These are phyloP conservation scores for Blastomyces percursus DNA, from an alignment of 2,329 filamentous ascomycete genomes.

Conservation along the genomic window DNA sequence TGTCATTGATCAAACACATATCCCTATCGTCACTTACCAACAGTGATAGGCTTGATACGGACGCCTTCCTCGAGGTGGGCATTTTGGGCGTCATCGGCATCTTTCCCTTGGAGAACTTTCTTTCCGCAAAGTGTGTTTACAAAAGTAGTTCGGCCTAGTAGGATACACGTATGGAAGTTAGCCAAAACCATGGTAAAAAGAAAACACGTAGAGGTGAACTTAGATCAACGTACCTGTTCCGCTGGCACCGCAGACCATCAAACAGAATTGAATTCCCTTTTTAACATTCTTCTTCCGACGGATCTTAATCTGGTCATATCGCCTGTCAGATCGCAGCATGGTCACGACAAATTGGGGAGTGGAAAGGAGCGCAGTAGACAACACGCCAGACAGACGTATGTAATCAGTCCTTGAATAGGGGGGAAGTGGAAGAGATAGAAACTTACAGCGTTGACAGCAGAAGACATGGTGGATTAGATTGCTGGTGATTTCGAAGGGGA, in stretches of 20 bases:
- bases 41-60: conserved; percentile 96
- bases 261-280: conserved; percentile 99
- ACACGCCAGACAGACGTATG: not conserved
- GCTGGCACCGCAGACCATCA: conserved; percentile 99
- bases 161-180: conserved; percentile 12
- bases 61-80: conserved; percentile 94
- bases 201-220: not conserved
- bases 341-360: not conserved
- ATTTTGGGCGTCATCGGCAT: conserved; percentile 76
- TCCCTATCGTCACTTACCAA: conserved; percentile 54
- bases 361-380: not conserved
- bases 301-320: conserved; percentile 65
- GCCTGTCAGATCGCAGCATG: conserved; percentile 9
- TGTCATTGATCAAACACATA: conserved; percentile 4
- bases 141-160: conserved; percentile 84
- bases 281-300: conserved; percentile 99
- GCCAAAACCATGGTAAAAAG: conserved; percentile 11
- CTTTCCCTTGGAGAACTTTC: conserved; percentile 80
- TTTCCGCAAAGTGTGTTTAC: conserved; percentile 99
- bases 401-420: not conserved
- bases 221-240: conserved; percentile 64
- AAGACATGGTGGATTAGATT: conserved; percentile 5
- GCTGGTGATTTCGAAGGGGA: conserved; percentile 3
- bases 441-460: conserved; percentile 41
- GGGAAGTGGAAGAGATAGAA: not conserved